A percentile compares a stretch with the other conserved stretches of the same genome.
phyloP scores from a whole-genome alignment of 192 early-diverging fungal genomes.

The Entomortierella lignicola region DNA sequence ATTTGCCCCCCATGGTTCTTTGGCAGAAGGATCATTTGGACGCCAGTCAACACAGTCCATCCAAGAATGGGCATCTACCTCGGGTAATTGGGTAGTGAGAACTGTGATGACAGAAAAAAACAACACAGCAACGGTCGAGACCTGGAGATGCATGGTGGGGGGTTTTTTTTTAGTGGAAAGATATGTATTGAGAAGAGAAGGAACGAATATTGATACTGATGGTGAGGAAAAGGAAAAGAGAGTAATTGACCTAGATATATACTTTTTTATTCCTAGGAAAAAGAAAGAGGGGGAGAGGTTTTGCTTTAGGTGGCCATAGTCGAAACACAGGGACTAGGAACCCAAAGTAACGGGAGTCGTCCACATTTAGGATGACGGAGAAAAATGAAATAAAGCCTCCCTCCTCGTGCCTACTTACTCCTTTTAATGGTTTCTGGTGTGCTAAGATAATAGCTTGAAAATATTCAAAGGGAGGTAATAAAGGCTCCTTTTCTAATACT shows the following conservation, averaged over 20 bases:
- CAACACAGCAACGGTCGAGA: slow-evolving; percentile 2
- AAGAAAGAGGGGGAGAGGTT: not conserved
- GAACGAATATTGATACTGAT: not conserved
- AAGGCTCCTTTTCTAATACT: too few species aligned
- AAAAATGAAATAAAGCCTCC: not conserved
- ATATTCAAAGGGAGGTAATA: too few species aligned
- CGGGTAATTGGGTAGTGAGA: not conserved
- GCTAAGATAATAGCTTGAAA: not conserved
- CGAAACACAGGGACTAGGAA: not conserved
- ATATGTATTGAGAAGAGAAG: not conserved
- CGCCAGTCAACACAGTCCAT: slow-evolving; percentile 27
- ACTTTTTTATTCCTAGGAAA: too few species aligned
- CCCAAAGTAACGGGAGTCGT: not conserved
- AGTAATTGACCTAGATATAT: too few species aligned
- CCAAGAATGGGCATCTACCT: slow-evolving; percentile 35
- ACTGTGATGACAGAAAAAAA: slow-evolving; percentile 11
- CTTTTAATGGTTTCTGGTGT: not conserved
- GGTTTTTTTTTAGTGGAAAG: not conserved
- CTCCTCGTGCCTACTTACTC: not conserved
- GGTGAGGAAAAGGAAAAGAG: slow-evolving; percentile 4
- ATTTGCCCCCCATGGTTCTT: not conserved
- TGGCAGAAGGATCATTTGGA: slow-evolving; percentile 4
- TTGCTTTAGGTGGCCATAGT: not conserved
- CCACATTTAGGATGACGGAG: too few species aligned
- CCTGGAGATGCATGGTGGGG: slow-evolving; percentile 15